Conservation (phyloP, 179 eudicot species). For the Drosera spatulata region DNA sequence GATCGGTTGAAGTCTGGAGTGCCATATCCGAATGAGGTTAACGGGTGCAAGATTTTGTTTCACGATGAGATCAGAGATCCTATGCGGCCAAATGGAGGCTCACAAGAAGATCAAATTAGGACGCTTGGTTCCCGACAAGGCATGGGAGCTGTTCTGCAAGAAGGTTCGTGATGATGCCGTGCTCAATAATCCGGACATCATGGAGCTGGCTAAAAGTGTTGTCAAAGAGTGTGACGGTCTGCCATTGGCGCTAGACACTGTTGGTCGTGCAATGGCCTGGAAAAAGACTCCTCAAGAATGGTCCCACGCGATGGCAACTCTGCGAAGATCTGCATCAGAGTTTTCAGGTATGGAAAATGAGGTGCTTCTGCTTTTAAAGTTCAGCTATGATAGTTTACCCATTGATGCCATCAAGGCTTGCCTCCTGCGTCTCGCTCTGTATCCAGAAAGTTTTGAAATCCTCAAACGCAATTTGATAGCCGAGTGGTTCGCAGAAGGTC, state of each 20-base stretch:
- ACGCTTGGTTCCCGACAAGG: conserved; percentile 5
- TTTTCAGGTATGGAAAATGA: conserved; percentile 19
- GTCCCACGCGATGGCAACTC: conserved; percentile 8
- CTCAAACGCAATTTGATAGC: neutral
- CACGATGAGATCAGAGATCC: conserved; percentile 14
- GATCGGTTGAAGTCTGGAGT: conserved; percentile 16
- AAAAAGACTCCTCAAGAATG: conserved; percentile 12
- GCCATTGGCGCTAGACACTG: conserved; percentile 15
- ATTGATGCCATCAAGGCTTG: conserved; percentile 8
- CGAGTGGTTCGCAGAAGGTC: neutral
- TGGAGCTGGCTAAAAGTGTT: conserved; percentile 6
- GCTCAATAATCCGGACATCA: conserved; percentile 13
- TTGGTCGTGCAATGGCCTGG: conserved; percentile 17
- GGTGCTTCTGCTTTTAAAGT: conserved; percentile 15
- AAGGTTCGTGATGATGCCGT: conserved; percentile 13
- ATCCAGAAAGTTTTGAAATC: neutral
- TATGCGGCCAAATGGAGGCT: conserved; percentile 20
- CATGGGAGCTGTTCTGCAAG: conserved; percentile 14
- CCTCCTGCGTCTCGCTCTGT: conserved; percentile 4
- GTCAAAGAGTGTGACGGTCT: conserved; percentile 18
- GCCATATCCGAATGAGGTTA: conserved; percentile 11
- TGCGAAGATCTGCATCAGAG: conserved; percentile 10
- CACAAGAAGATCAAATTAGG: conserved; percentile 16
- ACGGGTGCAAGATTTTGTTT: conserved; percentile 14
- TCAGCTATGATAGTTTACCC: conserved; percentile 16